A percentile compares a stretch with the other conserved stretches of the same genome.
Conservation (phyloP, 225 moss, liverwort and hornwort species). For the Neckera pumila region DNA sequence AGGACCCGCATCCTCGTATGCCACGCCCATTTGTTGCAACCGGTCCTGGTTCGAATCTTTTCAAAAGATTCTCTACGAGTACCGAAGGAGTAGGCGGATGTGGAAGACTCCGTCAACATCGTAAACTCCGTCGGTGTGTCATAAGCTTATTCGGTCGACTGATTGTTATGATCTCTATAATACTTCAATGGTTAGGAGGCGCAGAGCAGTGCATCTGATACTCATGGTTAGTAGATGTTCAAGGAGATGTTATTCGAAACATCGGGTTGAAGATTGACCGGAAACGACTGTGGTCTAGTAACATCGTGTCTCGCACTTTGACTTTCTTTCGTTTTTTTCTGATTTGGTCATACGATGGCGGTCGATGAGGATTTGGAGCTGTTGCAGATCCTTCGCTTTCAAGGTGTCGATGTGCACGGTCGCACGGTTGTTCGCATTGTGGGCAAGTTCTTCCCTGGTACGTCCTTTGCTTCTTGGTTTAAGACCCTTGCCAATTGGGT, state of each 20-base stretch:
- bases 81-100: not conserved
- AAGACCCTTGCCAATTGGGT: not conserved
- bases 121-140: not conserved
- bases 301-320: not conserved
- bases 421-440: slow-evolving; percentile 23
- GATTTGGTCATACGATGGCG: not conserved
- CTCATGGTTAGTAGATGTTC: not conserved
- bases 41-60: not conserved
- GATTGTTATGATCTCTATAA: not conserved
- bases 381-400: slow-evolving; percentile 13
- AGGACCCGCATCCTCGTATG: not conserved
- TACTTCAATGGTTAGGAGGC: not conserved
- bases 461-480: not conserved
- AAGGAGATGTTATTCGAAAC: not conserved
- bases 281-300: not conserved
- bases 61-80: not conserved
- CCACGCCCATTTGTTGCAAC: not conserved
- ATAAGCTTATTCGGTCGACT: not conserved
- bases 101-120: not conserved
- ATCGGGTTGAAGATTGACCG: not conserved
- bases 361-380: slow-evolving; percentile 21
- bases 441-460: slow-evolving; percentile 34
- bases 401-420: slow-evolving; percentile 15
- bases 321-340: no score
- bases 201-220: not conserved